Evolutionary conservation across 2,329 filamentous ascomycete genomes (phyloP).

Genomic region (Pestalotiopsis sp.): DNA sequence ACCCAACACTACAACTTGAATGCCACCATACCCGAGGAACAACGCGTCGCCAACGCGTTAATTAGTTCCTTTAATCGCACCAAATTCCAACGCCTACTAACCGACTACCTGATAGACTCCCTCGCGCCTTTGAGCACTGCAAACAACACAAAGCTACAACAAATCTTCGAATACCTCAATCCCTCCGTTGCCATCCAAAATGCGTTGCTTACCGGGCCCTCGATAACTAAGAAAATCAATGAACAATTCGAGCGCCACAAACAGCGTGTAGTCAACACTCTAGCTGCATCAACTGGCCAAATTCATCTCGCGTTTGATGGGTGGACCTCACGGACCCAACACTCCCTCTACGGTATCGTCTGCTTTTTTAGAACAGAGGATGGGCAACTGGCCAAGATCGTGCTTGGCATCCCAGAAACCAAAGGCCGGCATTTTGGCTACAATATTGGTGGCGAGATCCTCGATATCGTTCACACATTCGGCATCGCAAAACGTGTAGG

Average conservation of each 20-base stretch:
- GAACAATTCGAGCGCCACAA: neutral
- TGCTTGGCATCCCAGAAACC: slow-evolving; percentile 18
- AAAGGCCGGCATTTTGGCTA: slow-evolving; percentile 10
- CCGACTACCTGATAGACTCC: neutral
- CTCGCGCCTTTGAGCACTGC: neutral
- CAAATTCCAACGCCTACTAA: neutral
- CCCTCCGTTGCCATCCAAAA: neutral
- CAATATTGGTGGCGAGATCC: slow-evolving; percentile 15
- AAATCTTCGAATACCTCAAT: slow-evolving; percentile 1
- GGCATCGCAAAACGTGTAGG: neutral
- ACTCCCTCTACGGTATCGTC: slow-evolving; percentile 17
- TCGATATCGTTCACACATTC: slow-evolving; percentile 12
- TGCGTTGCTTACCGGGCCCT: neutral
- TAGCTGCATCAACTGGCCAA: neutral
- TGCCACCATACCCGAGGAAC: neutral
- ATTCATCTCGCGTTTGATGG: slow-evolving; percentile 19
- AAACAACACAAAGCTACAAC: neutral
- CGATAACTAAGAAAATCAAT: neutral
- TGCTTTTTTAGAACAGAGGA: slow-evolving; percentile 16
- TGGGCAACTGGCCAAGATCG: slow-evolving; percentile 15
- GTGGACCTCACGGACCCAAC: slow-evolving; percentile 14
- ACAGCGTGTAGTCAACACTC: neutral
- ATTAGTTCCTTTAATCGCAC: neutral
- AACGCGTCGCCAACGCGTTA: neutral
- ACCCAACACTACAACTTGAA: neutral